Evolutionary conservation across 345 rosid genomes (phyloP), one percentile per base, ranked within the genome.

Genomic region (Rubroshorea leprosula): DNA sequence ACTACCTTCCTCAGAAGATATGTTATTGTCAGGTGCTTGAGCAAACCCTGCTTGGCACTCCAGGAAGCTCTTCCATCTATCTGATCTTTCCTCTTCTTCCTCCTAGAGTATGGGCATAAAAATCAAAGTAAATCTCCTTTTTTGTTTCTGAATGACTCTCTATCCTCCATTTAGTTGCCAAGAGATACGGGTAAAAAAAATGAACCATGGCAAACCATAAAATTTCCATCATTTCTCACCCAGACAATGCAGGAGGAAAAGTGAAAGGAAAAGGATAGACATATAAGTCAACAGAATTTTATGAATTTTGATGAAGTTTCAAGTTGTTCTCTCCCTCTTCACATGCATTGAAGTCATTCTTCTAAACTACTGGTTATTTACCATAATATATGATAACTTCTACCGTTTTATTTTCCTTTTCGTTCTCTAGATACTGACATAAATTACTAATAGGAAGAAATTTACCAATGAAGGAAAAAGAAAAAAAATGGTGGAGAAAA

Each of bases 61-160:
- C 78, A 94, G 68, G 82, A 94, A 94, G 70, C 55, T 84, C 6
- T 65, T 83, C 97, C 99, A 94, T 67, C 96, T 84, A 58, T 87
- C 95, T 55, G 99, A 94, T 76, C 99, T 81, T 81, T 94, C 99
- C 78, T 90, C 97, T 73, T 94, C 99, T 77, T 94, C 99, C 69
- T 94, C 99, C 99, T 94, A 76, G 69, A 61, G 71, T 52, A 58
- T 10, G 31, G 39, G 59, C 23, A 65, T 25, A 54, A 61, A n/a
- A n/a, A n/a, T 61, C 50, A 53, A 18, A 27, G 46, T 21, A 64
- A 8, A 27, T 58, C 23, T 48, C 17, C 41, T 18, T 21, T 46
- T 52, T 26, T 57, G 15, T 45, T 45, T 48, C 29, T 8, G n/a
- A 21, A 18, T 3, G 12, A 35, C 5, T 6, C 12, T 35, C 41